phyloP scores from a whole-genome alignment of 2,329 filamentous ascomycete genomes.

The Claviceps monticola region DNA sequence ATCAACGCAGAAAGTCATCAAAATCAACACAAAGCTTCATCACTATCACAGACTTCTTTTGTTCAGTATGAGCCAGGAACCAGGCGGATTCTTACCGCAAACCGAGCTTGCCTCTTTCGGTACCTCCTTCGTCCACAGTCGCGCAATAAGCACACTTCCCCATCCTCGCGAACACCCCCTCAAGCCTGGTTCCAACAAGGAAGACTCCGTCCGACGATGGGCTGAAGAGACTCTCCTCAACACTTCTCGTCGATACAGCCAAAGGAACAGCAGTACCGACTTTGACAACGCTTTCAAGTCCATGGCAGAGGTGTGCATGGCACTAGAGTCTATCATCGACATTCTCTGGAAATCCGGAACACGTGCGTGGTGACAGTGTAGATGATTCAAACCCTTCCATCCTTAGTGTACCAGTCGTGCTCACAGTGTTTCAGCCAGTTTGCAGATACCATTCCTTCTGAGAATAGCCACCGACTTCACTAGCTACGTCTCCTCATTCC shows the following conservation, averaged over 20 bases:
- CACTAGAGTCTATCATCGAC: slow-evolving; percentile 63
- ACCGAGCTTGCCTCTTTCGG: slow-evolving; percentile 39
- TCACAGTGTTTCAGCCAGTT: slow-evolving; percentile 39
- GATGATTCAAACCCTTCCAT: no score
- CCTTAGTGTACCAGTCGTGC: not conserved
- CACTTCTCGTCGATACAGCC: slow-evolving; percentile 44
- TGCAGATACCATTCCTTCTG: slow-evolving; percentile 76
- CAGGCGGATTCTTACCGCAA: slow-evolving; percentile 39
- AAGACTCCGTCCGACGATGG: slow-evolving; percentile 45
- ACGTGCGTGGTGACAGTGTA: slow-evolving; percentile 40
- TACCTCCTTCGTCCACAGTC: slow-evolving; percentile 33
- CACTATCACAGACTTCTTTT: not conserved
- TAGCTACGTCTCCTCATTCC: slow-evolving; percentile 59
- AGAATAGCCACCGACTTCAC: slow-evolving; percentile 61
- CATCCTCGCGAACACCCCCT: slow-evolving; percentile 40
- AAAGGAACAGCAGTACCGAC: slow-evolving; percentile 37
- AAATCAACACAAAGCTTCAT: not conserved
- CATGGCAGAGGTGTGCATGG: slow-evolving; percentile 57
- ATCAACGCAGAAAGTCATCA: no score
- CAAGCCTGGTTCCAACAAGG: slow-evolving; percentile 42
- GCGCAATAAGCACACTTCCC: slow-evolving; percentile 30
- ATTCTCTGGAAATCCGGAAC: slow-evolving; percentile 80
- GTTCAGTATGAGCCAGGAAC: slow-evolving; percentile 8
- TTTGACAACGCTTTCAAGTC: slow-evolving; percentile 37
- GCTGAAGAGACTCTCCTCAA: slow-evolving; percentile 38